Evolutionary conservation across 352 stramenopile genomes (phyloP).

Genomic region (Bremia lactucae): DNA sequence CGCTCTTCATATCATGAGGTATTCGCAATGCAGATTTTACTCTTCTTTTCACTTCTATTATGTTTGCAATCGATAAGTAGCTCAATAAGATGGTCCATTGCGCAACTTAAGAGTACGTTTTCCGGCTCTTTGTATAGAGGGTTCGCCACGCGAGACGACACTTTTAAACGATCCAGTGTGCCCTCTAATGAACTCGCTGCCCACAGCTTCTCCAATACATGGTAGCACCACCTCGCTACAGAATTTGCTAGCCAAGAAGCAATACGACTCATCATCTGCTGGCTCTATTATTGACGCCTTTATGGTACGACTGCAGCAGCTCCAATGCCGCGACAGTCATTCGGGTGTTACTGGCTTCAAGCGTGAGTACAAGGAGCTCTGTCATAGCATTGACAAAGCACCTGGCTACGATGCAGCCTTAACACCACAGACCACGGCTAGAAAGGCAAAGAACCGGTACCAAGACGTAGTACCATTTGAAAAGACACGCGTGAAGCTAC

Average conservation of each 20-base stretch:
- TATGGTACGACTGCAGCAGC: slow-evolving; percentile 21
- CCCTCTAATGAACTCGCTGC: slow-evolving; percentile 10
- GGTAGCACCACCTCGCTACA: slow-evolving; percentile 9
- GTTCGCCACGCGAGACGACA: no score
- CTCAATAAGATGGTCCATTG: no score
- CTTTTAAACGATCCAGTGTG: no score
- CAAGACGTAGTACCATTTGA: slow-evolving; percentile 68
- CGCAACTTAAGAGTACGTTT: no score
- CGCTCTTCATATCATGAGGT: no score
- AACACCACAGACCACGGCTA: slow-evolving; percentile 53
- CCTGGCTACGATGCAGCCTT: slow-evolving; percentile 43
- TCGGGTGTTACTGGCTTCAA: slow-evolving; percentile 34
- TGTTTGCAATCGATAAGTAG: no score
- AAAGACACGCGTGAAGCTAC: slow-evolving; percentile 49
- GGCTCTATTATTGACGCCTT: slow-evolving; percentile 14
- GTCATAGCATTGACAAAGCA: slow-evolving; percentile 41
- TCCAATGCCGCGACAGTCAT: slow-evolving; percentile 21
- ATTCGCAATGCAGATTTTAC: no score
- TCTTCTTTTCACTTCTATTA: no score
- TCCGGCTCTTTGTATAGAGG: no score
- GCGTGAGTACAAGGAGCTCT: slow-evolving; percentile 57
- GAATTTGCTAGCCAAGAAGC: slow-evolving; percentile 1
- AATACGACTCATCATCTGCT: not conserved
- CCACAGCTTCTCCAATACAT: slow-evolving; percentile 1
- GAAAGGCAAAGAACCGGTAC: slow-evolving; percentile 69